A percentile compares a stretch with the other conserved stretches of the same genome.
Conservation (phyloP, 495 filamentous ascomycete species). For the Penicillium egyptiacum region DNA sequence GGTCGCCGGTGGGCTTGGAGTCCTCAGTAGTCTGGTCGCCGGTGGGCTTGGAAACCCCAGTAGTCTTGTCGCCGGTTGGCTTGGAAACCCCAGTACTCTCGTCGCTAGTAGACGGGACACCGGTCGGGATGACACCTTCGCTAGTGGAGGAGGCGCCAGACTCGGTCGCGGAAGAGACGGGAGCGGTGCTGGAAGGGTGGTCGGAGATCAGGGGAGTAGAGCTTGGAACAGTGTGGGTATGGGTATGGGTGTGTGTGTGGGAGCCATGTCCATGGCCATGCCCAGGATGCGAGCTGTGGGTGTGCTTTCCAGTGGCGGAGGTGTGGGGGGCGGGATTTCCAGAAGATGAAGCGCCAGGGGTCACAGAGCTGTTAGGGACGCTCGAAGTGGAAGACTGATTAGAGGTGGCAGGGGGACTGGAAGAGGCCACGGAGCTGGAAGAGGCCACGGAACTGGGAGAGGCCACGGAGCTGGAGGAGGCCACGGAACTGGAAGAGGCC, state of each 20-base stretch:
- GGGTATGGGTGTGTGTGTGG: not conserved
- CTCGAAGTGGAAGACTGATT: not conserved
- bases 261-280: constrained; percentile 8
- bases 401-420: not conserved
- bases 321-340: not conserved
- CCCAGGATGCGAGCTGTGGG: constrained; percentile 10
- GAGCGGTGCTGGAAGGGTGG: not conserved
- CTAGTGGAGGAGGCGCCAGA: not conserved
- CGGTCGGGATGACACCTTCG: not conserved
- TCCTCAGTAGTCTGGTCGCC: not conserved
- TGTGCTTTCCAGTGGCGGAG: constrained; percentile 3
- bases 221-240: constrained; percentile 7
- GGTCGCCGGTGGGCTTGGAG: not conserved
- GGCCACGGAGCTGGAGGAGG: constrained; percentile 13
- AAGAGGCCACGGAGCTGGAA: constrained; percentile 11
- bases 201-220: constrained; percentile 1
- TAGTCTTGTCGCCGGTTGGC: not conserved
- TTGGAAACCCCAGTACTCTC: not conserved
- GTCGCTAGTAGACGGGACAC: not conserved
- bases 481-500: not conserved
- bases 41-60: not conserved
- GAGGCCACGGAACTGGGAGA: constrained; percentile 5
- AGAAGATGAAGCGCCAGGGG: not conserved
- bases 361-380: not conserved
- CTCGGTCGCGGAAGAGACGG: constrained; percentile 3